These are phyloP conservation scores for Penicillium pancosmium DNA, from an alignment of 495 filamentous ascomycete species.

Conservation along the genomic window DNA sequence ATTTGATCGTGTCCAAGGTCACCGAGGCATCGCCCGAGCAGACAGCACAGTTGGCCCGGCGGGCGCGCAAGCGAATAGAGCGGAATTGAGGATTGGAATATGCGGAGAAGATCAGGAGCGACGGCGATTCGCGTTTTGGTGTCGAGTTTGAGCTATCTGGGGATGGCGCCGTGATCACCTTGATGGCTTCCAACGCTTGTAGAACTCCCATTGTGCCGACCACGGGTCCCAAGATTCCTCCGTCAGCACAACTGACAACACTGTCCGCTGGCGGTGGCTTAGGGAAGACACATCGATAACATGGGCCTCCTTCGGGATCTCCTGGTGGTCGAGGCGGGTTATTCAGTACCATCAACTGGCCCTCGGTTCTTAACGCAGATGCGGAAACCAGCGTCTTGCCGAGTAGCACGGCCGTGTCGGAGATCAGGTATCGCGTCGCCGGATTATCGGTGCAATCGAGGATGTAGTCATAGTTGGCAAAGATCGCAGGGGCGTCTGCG, in stretches of 20 bases:
- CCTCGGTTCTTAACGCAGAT: slow-evolving; percentile 82
- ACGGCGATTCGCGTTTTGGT: slow-evolving; percentile 30
- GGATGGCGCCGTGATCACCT: slow-evolving; percentile 59
- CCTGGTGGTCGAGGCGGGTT: slow-evolving; percentile 52
- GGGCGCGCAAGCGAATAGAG: slow-evolving; percentile 67
- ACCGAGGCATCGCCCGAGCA: slow-evolving; percentile 68
- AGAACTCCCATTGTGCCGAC: slow-evolving; percentile 94
- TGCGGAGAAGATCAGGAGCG: slow-evolving; percentile 74
- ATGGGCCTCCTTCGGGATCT: slow-evolving; percentile 64
- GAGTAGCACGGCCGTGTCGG: slow-evolving; percentile 80
- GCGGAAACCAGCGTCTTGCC: slow-evolving; percentile 83
- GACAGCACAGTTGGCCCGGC: slow-evolving; percentile 69
- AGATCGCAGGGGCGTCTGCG: slow-evolving; percentile 63
- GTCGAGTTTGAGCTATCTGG: not conserved
- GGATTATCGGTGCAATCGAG: slow-evolving; percentile 96
- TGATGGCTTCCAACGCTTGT: slow-evolving; percentile 88
- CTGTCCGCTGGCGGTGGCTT: slow-evolving; percentile 79
- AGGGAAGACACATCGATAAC: slow-evolving; percentile 92
- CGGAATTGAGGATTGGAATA: slow-evolving; percentile 70
- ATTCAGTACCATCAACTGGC: slow-evolving; percentile 83
- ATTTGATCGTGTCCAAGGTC: slow-evolving; percentile 60
- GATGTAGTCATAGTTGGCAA: slow-evolving; percentile 74
- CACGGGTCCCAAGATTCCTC: slow-evolving; percentile 87
- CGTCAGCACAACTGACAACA: slow-evolving; percentile 83
- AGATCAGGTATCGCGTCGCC: slow-evolving; percentile 87